phyloP scores from a whole-genome alignment of 2,329 filamentous ascomycete species.

The Zymoseptoria passerinii region DNA sequence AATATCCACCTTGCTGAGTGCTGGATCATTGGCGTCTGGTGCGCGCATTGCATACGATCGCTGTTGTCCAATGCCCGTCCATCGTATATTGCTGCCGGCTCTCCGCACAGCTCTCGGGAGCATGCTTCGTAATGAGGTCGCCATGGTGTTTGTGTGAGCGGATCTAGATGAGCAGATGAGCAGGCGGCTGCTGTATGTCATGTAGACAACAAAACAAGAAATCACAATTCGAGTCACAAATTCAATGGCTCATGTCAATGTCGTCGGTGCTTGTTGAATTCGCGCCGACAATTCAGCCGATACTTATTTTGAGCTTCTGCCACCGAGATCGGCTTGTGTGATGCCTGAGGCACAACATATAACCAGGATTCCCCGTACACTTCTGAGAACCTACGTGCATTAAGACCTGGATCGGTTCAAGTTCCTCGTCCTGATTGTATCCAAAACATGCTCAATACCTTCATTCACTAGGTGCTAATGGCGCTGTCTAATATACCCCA shows the following conservation, averaged over 20 bases:
- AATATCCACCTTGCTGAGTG: constrained; percentile 65
- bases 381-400: not conserved
- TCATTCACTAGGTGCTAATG: no score
- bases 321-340: not conserved
- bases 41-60: constrained; percentile 36
- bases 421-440: no score
- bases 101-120: constrained; percentile 6
- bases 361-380: not conserved
- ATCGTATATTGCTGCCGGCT: constrained; percentile 2
- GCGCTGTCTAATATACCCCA: no score
- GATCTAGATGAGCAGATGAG: constrained; percentile 2
- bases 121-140: constrained; percentile 13
- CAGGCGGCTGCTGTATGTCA: not conserved
- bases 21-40: constrained; percentile 40
- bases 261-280: not conserved
- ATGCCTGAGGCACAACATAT: not conserved
- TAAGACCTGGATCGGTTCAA: not conserved
- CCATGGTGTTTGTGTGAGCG: constrained; percentile 5
- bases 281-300: not conserved
- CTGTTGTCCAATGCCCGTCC: not conserved
- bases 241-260: not conserved
- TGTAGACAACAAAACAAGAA: not conserved
- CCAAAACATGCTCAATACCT: no score
- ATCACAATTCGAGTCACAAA: not conserved
- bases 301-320: not conserved